Conservation (phyloP, 1,284 basidiomycete genomes). For the Ganoderma resinaceum region DNA sequence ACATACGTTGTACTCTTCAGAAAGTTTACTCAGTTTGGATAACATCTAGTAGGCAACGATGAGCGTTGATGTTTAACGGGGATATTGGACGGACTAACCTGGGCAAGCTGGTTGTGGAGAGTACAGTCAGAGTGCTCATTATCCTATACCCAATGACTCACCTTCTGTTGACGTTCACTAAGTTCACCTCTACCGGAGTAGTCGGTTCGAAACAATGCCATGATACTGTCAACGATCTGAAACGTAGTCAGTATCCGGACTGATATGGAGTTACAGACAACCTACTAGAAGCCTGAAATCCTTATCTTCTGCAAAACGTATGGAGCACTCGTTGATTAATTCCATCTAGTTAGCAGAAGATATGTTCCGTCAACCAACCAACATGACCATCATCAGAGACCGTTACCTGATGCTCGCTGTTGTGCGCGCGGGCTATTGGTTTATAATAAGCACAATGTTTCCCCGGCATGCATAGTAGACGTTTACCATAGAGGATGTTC, state of each 20-base stretch:
- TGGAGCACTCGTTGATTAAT: constrained; percentile 84
- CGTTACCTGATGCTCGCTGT: constrained; percentile 84
- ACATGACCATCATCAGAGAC: too few species aligned
- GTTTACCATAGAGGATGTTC: constrained; percentile 81
- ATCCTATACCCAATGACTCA: constrained; percentile 33
- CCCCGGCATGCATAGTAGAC: neutral
- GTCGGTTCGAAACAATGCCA: constrained; percentile 95
- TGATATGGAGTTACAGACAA: neutral
- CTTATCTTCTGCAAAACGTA: constrained; percentile 84
- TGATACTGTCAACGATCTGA: constrained; percentile 92
- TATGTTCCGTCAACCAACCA: neutral
- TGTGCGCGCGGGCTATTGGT: constrained; percentile 75
- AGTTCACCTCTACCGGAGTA: constrained; percentile 92
- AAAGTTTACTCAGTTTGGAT: constrained; percentile 88
- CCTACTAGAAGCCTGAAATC: constrained; percentile 76
- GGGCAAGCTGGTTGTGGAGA: constrained; percentile 58
- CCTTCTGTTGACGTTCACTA: constrained; percentile 92
- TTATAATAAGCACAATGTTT: neutral
- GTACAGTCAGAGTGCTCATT: neutral
- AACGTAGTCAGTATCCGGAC: constrained; percentile 9
- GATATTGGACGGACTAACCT: constrained; percentile 47
- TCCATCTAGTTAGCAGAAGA: constrained; percentile 68
- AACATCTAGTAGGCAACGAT: constrained; percentile 67
- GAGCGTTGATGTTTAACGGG: neutral
- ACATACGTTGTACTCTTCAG: constrained; percentile 83